A percentile compares a stretch with the other conserved stretches of the same genome.
Evolutionary conservation across 176 grass and related monocot genomes (phyloP).

Genomic region (Aegilops bicornis): DNA sequence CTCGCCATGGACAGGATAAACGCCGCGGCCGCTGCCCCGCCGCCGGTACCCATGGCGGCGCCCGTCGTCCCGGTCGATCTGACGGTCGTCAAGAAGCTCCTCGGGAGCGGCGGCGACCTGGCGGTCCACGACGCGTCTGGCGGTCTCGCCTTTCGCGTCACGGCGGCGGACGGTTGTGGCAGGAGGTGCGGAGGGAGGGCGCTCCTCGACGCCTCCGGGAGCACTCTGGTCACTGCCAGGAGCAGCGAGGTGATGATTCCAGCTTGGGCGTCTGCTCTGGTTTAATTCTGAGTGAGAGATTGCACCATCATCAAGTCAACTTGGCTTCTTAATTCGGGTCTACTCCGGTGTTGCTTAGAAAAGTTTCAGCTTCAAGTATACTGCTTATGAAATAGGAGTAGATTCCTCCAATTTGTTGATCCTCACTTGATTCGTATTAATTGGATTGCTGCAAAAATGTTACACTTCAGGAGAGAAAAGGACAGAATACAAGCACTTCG

Average conservation of each 20-base stretch:
- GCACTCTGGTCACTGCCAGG: constrained; percentile 44
- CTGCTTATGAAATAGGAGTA: background rate
- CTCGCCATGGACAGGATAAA: constrained; percentile 10
- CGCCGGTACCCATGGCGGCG: constrained; percentile 8
- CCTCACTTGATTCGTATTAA: background rate
- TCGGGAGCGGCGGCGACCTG: constrained; percentile 30
- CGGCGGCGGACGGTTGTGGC: background rate
- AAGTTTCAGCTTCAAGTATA: background rate
- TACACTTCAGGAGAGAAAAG: background rate
- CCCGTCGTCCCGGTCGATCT: constrained; percentile 55
- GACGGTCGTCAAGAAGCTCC: constrained; percentile 49
- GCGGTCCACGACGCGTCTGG: constrained; percentile 43
- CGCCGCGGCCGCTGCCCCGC: background rate
- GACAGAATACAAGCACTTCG: background rate
- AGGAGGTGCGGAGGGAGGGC: constrained; percentile 3
- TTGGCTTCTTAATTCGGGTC: background rate
- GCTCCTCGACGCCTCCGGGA: constrained; percentile 49
- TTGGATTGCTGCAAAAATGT: background rate
- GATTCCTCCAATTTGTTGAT: background rate
- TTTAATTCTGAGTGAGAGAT: background rate
- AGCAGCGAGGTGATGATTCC: constrained; percentile 38
- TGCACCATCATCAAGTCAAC: background rate
- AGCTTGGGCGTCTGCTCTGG: background rate
- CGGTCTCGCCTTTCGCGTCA: constrained; percentile 37
- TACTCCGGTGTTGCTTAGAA: background rate